Evolutionary conservation across 2,329 filamentous ascomycete genomes (phyloP), one percentile per base, ranked within the genome.

Genomic region (Penicillium sp.): DNA sequence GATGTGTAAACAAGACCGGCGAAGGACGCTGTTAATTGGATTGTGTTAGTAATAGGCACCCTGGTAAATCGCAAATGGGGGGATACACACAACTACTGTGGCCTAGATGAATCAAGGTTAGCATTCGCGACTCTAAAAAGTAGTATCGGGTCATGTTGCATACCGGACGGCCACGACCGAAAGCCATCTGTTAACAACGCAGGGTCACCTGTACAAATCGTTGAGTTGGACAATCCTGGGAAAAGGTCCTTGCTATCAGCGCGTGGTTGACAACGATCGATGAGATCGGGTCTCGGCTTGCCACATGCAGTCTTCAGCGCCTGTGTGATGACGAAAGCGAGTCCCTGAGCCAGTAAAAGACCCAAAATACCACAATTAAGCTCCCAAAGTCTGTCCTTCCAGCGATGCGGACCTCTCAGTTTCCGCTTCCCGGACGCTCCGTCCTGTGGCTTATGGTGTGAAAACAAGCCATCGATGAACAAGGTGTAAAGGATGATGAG

Each of bases 351-450:
- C 41, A 86, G 69, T 17, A 82, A 67, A 56, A 86, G 70, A n/a
- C 83, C 83, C 27, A 86, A 68, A 12, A 85, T 78, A 2, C 83
- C 83, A 63, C 83, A 85, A 65, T 86, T 86, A 65, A 86, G 73
- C 69, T 86, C 83, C 83, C 83, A 86, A n/a, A 86, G 67, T 21
- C 83, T 76, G 62, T 85, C 82, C 65, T 82, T 81, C 64, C 82
- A 78, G 39, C 79, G 75, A 65, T 84, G 83, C 52, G 76, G 80
- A 0, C 78, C 74, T 52, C 74, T 75, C 38, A 78, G 50, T 49
- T 72, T 75, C 48, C 73, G 72, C 61, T 76, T 73, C 49, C 74
- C 71, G 10, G 70, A 69, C n/a, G 58, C 60, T 17, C 70, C 55
- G 25, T 73, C 62, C 36, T 71, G 71, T 6, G 73, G 68, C 55